Base-by-base conservation (phyloP, 192 early-diverging fungal genomes). In the Mortierella alpina region DNA sequence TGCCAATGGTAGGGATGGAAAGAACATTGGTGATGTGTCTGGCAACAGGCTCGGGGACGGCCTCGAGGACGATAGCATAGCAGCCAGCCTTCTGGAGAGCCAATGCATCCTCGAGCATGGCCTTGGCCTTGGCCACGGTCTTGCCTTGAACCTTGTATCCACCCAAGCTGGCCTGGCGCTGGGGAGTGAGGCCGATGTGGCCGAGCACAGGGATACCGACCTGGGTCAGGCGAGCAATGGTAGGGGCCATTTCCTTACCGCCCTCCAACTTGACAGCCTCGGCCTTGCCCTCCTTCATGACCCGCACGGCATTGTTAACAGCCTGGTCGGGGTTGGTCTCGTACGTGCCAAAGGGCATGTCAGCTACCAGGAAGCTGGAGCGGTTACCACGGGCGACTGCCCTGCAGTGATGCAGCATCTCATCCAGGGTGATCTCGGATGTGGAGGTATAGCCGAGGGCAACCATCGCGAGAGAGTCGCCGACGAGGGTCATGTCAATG, bases 251-350 rank as follows among this genome's bases (percentile, higher is more conserved):
- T 63, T 97, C 96, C 5, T 85, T 87, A 8, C 98, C 97, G 48
- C 95, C 96, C 84, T 99, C 97, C 41, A 99, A 83, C 87, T 99
- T 99, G 45, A 99, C 95, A 5, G 95, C 96, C 78, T 98, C 98
- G 18, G 92, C 92, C 54, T 91, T 86, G 20, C 96, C 97, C 70
- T 99, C 98, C 62, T 94, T 92, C 62, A 98, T 73, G 76, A 95
- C 90, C 7, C 96, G 91, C 59, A 97, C 88, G 2, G 95, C 88
- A 59, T 86, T 91, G 62, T 76, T 83, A n/a, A 99, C 83, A 8
- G 97, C 96, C 41, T 91, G 85, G 56, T 88, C 86, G 15, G 93
- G 82, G 66, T 83, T 86, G 11, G 85, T 78, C 77, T 99, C 96
- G 83, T 99, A 99, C 9, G 95, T 87, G 44, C 97, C 97, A 87